Evolutionary conservation across 306 rosid species (phyloP).

Genomic region (Trichosanthes cucumerina): DNA sequence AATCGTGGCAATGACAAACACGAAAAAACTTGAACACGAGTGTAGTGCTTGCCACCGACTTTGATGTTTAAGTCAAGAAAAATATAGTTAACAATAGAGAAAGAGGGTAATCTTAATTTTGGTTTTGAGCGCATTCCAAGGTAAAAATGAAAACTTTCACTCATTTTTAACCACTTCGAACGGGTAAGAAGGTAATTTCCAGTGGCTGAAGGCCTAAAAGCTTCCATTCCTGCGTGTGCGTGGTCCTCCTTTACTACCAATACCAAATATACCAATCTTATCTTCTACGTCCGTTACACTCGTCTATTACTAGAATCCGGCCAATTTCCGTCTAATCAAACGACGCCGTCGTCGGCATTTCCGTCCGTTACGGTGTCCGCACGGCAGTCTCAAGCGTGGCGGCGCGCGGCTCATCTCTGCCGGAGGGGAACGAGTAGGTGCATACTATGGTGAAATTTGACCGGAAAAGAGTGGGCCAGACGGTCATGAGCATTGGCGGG

Average conservation of each 20-base stretch:
- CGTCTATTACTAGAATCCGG: background rate
- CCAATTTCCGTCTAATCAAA: background rate
- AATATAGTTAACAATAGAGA: too few relatives aligned
- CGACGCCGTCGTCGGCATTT: background rate
- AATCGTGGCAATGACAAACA: too few relatives aligned
- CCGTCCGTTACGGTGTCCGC: background rate
- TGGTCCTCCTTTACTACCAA: too few relatives aligned
- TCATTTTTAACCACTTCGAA: background rate
- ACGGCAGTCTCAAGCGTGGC: background rate
- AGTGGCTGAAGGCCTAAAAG: background rate
- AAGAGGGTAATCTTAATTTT: too few relatives aligned
- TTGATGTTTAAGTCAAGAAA: too few relatives aligned
- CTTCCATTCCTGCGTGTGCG: background rate
- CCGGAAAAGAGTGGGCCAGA: constrained; percentile 52
- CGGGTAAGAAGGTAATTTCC: background rate
- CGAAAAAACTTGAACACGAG: too few relatives aligned
- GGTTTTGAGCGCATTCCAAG: too few relatives aligned
- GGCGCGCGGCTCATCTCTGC: background rate
- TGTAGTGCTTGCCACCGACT: too few relatives aligned
- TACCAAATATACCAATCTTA: too few relatives aligned
- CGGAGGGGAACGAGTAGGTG: background rate
- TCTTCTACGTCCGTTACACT: background rate
- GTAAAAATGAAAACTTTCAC: background rate
- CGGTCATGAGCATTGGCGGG: constrained; percentile 44
- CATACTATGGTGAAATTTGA: constrained; percentile 37